Percentiles rank a stretch among this genome's conserved stretches.
These are phyloP conservation scores for Cystobasidium slooffiae DNA, from an alignment of 1,284 basidiomycete genomes.

Conservation along the genomic window DNA sequence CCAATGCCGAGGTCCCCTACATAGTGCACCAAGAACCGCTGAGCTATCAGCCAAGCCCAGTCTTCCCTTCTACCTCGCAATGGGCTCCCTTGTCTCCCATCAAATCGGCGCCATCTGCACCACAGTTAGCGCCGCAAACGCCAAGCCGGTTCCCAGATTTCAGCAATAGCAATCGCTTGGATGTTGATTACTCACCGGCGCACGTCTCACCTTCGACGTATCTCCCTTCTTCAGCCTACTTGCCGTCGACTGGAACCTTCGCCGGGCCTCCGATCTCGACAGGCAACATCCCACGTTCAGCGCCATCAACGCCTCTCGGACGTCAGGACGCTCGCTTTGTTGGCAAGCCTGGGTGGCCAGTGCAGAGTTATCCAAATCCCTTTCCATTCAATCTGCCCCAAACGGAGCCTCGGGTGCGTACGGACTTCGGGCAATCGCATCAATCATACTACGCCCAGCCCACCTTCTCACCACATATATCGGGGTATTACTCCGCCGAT, in stretches of 20 bases:
- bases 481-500: conserved; percentile 14
- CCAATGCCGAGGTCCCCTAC: neutral
- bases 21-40: neutral
- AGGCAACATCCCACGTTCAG: conserved; percentile 17
- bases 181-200: conserved; percentile 1
- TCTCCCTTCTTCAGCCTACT: conserved; percentile 27
- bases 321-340: conserved; percentile 38
- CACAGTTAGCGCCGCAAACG: neutral
- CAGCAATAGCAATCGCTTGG: neutral
- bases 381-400: neutral
- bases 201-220: conserved; percentile 11
- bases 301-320: conserved; percentile 38
- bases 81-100: conserved; percentile 3
- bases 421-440: neutral
- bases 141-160: neutral
- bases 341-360: conserved; percentile 21
- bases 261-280: conserved; percentile 7
- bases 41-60: neutral
- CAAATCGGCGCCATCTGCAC: neutral
- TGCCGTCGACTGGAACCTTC: conserved; percentile 19
- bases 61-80: neutral
- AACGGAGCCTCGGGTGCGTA: conserved; percentile 18
- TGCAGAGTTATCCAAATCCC: neutral
- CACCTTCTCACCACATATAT: neutral
- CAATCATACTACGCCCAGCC: neutral